Conservation (phyloP, 1,139 yeast genomes). For the Pneumocystis sp. region DNA sequence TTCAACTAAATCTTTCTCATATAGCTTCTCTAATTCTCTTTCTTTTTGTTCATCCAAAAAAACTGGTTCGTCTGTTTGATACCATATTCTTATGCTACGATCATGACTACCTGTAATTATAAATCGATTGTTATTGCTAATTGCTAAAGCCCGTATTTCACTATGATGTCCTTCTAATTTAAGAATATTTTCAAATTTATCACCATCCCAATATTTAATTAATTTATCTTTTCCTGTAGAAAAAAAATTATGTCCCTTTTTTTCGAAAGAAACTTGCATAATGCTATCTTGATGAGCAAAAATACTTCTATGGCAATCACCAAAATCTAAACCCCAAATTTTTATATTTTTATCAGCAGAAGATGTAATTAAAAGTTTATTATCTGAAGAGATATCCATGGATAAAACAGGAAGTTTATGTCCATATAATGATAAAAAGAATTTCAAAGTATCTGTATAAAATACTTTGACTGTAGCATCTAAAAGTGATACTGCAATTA, state of each 20-base stretch:
- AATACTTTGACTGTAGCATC: constrained; percentile 92
- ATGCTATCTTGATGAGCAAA: constrained; percentile 95
- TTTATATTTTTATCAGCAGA: constrained; percentile 95
- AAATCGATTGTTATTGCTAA: constrained; percentile 55
- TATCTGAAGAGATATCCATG: constrained; percentile 77
- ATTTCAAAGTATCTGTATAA: constrained; percentile 70
- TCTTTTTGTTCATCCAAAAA: constrained; percentile 93
- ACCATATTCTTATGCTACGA: constrained; percentile 82
- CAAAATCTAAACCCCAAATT: constrained; percentile 97
- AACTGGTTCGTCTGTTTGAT: constrained; percentile 81
- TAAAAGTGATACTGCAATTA: constrained; percentile 67
- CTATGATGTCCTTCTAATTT: constrained; percentile 72
- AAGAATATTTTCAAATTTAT: constrained; percentile 86
- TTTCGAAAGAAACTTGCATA: constrained; percentile 73
- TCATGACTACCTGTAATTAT: constrained; percentile 87
- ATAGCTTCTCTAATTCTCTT: constrained; percentile 81
- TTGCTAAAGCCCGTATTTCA: constrained; percentile 83
- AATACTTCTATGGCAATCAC: constrained; percentile 92
- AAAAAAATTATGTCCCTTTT: constrained; percentile 74
- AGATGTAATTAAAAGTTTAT: constrained; percentile 74
- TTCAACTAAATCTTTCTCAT: constrained; percentile 59
- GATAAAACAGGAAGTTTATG: constrained; percentile 83
- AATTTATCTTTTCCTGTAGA: constrained; percentile 81
- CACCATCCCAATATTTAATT: constrained; percentile 96
- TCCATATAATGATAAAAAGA: constrained; percentile 79